Percentiles rank a stretch among this genome's conserved stretches.
phyloP scores from a whole-genome alignment of 148 eudicot species.

The Diospyros kaki region DNA sequence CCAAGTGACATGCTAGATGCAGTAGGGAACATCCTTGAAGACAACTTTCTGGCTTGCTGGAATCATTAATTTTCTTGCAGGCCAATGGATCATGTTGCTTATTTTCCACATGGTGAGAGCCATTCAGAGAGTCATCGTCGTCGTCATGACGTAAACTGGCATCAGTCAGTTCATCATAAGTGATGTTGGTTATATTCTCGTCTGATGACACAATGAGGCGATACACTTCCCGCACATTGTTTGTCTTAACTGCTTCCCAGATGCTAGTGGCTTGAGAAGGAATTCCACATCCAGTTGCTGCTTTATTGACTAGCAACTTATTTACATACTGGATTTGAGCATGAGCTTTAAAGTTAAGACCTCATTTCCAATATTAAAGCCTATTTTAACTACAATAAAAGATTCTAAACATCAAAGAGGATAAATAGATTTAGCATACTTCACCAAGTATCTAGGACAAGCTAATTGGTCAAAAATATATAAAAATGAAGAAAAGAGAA shows the following conservation, averaged over 20 bases:
- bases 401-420: not conserved
- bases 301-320: conserved; percentile 53
- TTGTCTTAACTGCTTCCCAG: conserved; percentile 83
- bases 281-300: conserved; percentile 23
- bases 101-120: conserved; percentile 29
- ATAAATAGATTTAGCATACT: not conserved
- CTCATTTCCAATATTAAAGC: not conserved
- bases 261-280: conserved; percentile 45
- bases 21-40: conserved; percentile 75
- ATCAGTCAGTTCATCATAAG: conserved; percentile 49
- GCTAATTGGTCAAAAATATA: not conserved
- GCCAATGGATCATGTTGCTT: conserved; percentile 38
- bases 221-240: conserved; percentile 71
- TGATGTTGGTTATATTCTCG: conserved; percentile 50
- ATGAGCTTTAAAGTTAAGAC: conserved; percentile 6
- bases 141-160: conserved; percentile 23
- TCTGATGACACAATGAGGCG: conserved; percentile 59
- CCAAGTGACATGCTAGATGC: conserved; percentile 79
- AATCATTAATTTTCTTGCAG: conserved; percentile 45
- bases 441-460: not conserved
- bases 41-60: conserved; percentile 49
- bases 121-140: conserved; percentile 25
- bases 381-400: not conserved
- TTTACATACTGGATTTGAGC: conserved; percentile 54
- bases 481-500: not conserved